Conservation (phyloP, 192 early-diverging fungal genomes). For the Coemansia sp. region DNA sequence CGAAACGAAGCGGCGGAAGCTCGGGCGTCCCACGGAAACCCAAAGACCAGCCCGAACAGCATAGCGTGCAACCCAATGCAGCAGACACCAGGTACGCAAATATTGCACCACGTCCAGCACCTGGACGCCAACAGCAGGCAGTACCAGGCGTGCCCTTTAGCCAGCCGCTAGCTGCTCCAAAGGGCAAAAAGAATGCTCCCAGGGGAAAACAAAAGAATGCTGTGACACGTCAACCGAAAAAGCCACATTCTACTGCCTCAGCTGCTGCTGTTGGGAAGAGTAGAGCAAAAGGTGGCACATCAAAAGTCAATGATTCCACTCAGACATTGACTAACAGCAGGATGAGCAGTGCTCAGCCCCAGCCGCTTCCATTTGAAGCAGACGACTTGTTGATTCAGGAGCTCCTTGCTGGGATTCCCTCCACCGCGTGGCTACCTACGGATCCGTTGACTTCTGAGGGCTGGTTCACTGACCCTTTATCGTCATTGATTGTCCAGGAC, state of each 20-base stretch:
- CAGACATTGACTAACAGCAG: constrained; percentile 2
- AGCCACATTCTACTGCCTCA: constrained; percentile 1
- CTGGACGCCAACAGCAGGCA: constrained; percentile 7
- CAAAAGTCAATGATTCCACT: not conserved
- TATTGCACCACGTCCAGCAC: constrained; percentile 23
- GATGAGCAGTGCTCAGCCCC: constrained; percentile 4
- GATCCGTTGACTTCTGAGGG: constrained; percentile 52
- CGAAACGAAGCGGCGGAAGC: not conserved
- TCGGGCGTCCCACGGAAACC: not conserved
- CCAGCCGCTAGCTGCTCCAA: not conserved
- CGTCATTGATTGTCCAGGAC: constrained; percentile 40
- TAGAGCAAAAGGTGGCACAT: constrained; percentile 1
- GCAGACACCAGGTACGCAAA: constrained; percentile 1
- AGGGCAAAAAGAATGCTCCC: not conserved
- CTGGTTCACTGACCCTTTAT: constrained; percentile 43
- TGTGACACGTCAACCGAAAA: not conserved
- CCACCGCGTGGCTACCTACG: constrained; percentile 43
- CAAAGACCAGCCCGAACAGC: not conserved
- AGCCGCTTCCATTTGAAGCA: constrained; percentile 19
- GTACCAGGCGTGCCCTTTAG: not conserved
- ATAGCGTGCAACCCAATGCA: not conserved
- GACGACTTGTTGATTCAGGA: constrained; percentile 48
- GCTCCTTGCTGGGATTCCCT: constrained; percentile 48
- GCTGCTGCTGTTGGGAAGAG: not conserved
- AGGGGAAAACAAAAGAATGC: constrained; percentile 2